Evolutionary conservation across 1,139 yeast species (phyloP).

Genomic region (Wickerhamiella infanticola): DNA sequence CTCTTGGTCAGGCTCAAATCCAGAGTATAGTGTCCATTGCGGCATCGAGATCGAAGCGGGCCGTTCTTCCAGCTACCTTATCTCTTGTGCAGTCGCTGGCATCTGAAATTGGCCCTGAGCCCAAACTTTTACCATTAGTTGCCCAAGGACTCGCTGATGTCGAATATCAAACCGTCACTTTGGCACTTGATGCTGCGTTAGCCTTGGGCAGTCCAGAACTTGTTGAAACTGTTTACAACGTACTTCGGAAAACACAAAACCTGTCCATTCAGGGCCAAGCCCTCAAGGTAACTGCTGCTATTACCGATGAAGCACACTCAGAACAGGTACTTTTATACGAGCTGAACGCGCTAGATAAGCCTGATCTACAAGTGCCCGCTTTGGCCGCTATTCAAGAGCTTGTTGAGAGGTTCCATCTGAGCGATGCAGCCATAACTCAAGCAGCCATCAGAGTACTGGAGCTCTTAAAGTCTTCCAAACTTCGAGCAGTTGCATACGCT

Average conservation of each 20-base stretch:
- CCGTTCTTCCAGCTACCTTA: neutral
- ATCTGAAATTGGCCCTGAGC: neutral
- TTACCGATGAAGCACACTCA: neutral
- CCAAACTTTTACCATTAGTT: neutral
- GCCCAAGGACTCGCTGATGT: neutral
- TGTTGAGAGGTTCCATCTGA: neutral
- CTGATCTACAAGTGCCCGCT: neutral
- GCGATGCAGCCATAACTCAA: neutral
- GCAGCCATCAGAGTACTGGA: neutral
- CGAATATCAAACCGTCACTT: neutral
- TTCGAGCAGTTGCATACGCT: neutral
- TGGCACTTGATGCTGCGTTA: slow-evolving; percentile 2
- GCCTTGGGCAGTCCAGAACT: neutral
- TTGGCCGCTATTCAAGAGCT: neutral
- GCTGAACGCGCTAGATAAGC: neutral
- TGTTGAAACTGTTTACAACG: neutral
- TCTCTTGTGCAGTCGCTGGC: neutral
- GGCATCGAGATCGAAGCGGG: neutral
- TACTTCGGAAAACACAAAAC: neutral
- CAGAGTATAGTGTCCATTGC: neutral
- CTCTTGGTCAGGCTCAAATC: neutral
- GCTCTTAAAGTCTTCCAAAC: neutral
- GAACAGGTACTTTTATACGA: neutral
- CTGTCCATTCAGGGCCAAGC: slow-evolving; percentile 1
- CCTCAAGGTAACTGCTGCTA: neutral